Percentiles rank a stretch among this genome's conserved stretches.
Conservation (phyloP, 805 yeast species). For the Lachancea cidri region DNA sequence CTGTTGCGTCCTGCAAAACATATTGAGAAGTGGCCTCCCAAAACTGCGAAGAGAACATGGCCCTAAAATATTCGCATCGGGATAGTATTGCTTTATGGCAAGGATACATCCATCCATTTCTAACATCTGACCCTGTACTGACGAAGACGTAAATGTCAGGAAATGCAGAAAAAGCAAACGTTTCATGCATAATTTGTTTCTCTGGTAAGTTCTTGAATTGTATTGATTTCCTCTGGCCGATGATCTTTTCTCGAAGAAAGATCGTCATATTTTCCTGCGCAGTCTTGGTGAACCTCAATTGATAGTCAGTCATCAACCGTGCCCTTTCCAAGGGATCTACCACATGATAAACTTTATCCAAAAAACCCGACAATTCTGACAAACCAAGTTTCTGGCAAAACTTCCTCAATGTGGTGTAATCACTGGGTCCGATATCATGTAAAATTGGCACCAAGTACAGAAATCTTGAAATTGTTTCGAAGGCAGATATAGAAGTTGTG, state of each 20-base stretch:
- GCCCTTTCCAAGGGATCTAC: conserved; percentile 30
- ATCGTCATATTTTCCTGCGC: conserved; percentile 24
- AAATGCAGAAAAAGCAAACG: conserved; percentile 11
- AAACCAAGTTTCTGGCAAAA: conserved; percentile 35
- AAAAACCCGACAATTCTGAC: conserved; percentile 34
- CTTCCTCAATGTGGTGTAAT: conserved; percentile 26
- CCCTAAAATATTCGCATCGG: conserved; percentile 58
- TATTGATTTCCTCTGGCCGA: conserved; percentile 7
- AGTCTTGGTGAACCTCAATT: conserved; percentile 26
- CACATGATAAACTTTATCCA: conserved; percentile 29
- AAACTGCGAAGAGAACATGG: conserved; percentile 54
- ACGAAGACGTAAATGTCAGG: conserved; percentile 49
- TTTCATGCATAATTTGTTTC: background rate
- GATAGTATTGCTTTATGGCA: conserved; percentile 56
- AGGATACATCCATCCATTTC: conserved; percentile 43
- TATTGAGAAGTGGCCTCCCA: conserved; percentile 26
- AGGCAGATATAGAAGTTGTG: conserved; percentile 17
- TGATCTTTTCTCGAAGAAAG: conserved; percentile 24
- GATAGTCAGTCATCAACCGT: conserved; percentile 31
- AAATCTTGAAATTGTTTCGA: conserved; percentile 29
- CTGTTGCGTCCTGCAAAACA: background rate
- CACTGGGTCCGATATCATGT: conserved; percentile 32
- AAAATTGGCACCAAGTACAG: conserved; percentile 38
- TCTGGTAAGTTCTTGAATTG: conserved; percentile 2
- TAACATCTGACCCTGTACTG: conserved; percentile 20